Percentiles rank a stretch among this genome's conserved stretches.
Conservation (phyloP, 148 eudicot genomes). For the Arbutus unedo region DNA sequence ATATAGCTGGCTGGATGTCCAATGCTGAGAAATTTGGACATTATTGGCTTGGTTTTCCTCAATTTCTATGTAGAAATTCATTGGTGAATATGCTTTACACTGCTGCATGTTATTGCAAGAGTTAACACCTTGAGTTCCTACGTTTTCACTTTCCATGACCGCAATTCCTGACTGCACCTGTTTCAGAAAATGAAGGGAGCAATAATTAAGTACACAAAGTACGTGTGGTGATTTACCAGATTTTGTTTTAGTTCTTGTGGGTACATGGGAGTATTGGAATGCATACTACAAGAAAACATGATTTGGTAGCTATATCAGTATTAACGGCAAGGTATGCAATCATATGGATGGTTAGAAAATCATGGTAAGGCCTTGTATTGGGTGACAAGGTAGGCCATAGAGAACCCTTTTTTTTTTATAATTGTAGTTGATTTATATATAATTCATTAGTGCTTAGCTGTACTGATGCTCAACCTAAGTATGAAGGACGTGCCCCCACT, state of each 20-base stretch:
- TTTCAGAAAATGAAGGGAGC: neutral
- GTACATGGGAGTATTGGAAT: neutral
- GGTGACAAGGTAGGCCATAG: neutral
- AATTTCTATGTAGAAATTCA: neutral
- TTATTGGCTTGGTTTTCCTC: conserved; percentile 6
- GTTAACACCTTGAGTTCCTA: neutral
- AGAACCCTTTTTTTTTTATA: neutral
- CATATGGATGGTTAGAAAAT: neutral
- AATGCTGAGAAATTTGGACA: neutral
- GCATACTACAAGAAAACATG: neutral
- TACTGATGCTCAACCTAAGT: neutral
- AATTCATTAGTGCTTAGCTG: neutral
- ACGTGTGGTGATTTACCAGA: neutral
- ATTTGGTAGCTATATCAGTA: neutral
- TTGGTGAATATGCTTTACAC: neutral
- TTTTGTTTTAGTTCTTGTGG: neutral
- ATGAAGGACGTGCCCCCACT: too few relatives aligned
- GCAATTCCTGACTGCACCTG: neutral
- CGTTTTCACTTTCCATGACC: neutral
- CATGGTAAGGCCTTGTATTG: neutral
- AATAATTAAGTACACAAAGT: neutral
- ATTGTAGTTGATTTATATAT: neutral
- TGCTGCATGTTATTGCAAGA: neutral
- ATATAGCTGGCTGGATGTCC: neutral
- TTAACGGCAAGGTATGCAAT: neutral